Evolutionary conservation across 768 basidiomycete species (phyloP).

Genomic region (Mycena capillaripes): DNA sequence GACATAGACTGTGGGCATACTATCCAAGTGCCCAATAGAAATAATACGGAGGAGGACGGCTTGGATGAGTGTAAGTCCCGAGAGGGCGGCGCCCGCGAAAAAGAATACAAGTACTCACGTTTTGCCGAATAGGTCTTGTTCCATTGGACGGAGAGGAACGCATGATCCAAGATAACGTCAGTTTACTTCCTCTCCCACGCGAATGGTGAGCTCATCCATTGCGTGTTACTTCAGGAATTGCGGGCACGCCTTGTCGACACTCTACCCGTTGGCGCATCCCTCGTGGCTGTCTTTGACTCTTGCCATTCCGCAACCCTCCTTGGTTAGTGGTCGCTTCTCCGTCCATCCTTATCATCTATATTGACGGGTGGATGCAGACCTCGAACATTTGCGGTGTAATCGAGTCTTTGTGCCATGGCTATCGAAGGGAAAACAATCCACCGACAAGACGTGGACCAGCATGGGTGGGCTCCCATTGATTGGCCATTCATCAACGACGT

Average conservation of each 20-base stretch:
- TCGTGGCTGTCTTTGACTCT: conserved; percentile 37
- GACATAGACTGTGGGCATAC: conserved; percentile 33
- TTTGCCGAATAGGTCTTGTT: conserved; percentile 24
- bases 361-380: conserved; percentile 11
- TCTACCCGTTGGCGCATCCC: conserved; percentile 37
- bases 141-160: conserved; percentile 36
- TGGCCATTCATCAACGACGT: neutral
- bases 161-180: conserved; percentile 31
- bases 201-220: neutral
- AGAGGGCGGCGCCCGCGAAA: neutral
- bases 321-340: conserved; percentile 27
- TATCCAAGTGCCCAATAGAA: conserved; percentile 25
- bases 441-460: conserved; percentile 10
- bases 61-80: conserved; percentile 29
- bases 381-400: conserved; percentile 35
- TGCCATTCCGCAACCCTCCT: conserved; percentile 44
- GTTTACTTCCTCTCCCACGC: neutral
- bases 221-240: conserved; percentile 36
- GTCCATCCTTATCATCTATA: neutral
- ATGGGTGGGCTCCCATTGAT: conserved; percentile 5
- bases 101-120: neutral
- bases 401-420: conserved; percentile 37
- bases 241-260: conserved; percentile 39
- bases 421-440: conserved; percentile 23
- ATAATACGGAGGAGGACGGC: conserved; percentile 22